Base-by-base conservation (phyloP, 1,284 basidiomycete species). In the Malassezia globosa region DNA sequence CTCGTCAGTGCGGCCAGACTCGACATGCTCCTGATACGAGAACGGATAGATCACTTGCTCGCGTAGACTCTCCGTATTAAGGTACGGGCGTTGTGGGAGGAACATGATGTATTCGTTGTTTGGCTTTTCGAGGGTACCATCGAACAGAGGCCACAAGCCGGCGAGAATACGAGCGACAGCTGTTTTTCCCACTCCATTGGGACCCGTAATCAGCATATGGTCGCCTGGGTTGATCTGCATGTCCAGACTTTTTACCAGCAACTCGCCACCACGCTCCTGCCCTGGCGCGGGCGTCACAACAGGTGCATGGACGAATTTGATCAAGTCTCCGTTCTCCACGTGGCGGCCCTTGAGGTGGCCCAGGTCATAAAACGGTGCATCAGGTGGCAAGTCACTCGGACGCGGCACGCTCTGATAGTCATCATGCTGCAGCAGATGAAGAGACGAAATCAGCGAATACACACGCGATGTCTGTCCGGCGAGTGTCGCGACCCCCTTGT, bases 121-220 rank as follows among this genome's bases (percentile, higher is more conserved):
- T 5, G 68, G 68, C 22, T 55, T 48, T 23, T 62, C 58, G 21
- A 75, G 56, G 31, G 65, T 55, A 18, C 76, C 73, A 48, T 72
- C 66, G 58, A 75, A 72, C 63, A 81, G 64, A 68, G 79, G 60
- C 90, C 90, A 97, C 3, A 96, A 75, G 6, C 87, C 85, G 1
- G 87, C 87, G 4, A 95, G 75, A 7, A 97, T 84, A 7, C 90
- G 79, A 1, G 89, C 88, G 25, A 96, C 81, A 5, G 87, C 82
- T 0, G 88, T 92, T 76, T 97, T 96, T 0, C 92, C 92, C 1
- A 92, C 86, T 37, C 64, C 67, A 41, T 67, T 68, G n/a, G 84
- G 83, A 1, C 90, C 90, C 0, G 87, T 92, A 64, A 96, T 87
- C 79, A 95, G 84, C 4, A 92, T 76, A 69, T 95, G 90, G 72